phyloP scores from a whole-genome alignment of 495 filamentous ascomycete genomes.

The Hypoxylon trugodes region DNA sequence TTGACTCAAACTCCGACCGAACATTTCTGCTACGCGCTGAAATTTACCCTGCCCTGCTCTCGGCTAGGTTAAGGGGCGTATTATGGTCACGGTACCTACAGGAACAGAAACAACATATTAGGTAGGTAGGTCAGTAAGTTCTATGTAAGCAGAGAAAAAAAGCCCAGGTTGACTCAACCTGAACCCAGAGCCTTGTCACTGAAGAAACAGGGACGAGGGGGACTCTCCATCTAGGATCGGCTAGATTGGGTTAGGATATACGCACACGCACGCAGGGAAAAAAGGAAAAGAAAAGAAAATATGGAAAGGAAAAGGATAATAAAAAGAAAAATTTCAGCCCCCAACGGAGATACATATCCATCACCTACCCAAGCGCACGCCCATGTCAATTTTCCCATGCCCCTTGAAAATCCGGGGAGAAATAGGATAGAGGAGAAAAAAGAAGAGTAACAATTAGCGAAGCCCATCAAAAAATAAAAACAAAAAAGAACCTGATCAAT shows the following conservation, averaged over 20 bases:
- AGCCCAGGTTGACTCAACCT: too few species aligned
- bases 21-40: too few species aligned
- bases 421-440: conserved; percentile 15
- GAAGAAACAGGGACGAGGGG: background rate
- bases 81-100: conserved; percentile 5
- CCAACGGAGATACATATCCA: background rate
- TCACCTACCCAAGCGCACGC: too few species aligned
- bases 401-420: conserved; percentile 28
- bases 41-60: too few species aligned
- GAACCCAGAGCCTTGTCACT: conserved; percentile 10
- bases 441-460: conserved; percentile 11
- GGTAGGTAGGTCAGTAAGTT: background rate
- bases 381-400: too few species aligned
- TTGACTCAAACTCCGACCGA: conserved; percentile 7
- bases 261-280: background rate
- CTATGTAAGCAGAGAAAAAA: too few species aligned
- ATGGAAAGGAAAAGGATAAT: background rate
- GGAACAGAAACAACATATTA: background rate
- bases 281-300: background rate
- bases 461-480: too few species aligned
- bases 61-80: conserved; percentile 16
- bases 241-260: too few species aligned
- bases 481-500: too few species aligned
- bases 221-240: background rate
- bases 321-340: background rate